These are phyloP conservation scores for Elaeagnus macrophylla DNA, from an alignment of 306 rosid genomes.

Conservation along the genomic window DNA sequence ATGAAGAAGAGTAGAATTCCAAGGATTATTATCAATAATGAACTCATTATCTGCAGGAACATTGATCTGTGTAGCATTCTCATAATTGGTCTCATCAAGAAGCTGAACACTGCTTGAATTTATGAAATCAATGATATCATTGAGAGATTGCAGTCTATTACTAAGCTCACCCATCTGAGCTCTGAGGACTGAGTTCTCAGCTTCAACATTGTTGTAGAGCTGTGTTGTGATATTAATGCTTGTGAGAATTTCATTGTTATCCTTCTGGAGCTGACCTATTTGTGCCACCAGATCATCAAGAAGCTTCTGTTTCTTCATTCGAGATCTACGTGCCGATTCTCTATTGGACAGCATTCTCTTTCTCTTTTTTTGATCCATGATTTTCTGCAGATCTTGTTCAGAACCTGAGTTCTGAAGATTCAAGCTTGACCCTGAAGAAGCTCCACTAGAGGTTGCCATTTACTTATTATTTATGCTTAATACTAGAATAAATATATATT, in stretches of 20 bases:
- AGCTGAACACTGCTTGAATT: constrained; percentile 31
- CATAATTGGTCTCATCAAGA: not conserved
- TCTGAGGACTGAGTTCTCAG: constrained; percentile 63
- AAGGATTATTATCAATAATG: constrained; percentile 10
- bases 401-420: constrained; percentile 39
- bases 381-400: constrained; percentile 13
- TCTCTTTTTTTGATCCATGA: constrained; percentile 60
- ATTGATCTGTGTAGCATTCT: constrained; percentile 14
- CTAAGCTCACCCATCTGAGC: constrained; percentile 71
- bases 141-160: constrained; percentile 54
- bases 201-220: constrained; percentile 38
- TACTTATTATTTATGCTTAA: not conserved
- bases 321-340: constrained; percentile 71
- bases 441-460: constrained; percentile 37
- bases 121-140: constrained; percentile 42
- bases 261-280: constrained; percentile 35
- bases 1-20: constrained; percentile 17
- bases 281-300: constrained; percentile 43
- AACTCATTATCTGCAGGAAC: constrained; percentile 24
- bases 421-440: constrained; percentile 33
- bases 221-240: constrained; percentile 40
- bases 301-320: constrained; percentile 68
- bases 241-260: constrained; percentile 39
- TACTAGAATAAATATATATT: not conserved
- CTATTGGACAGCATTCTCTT: constrained; percentile 81